These are phyloP conservation scores for Ocimum tenuiflorum DNA, from an alignment of 257 asterid species.

Conservation along the genomic window DNA sequence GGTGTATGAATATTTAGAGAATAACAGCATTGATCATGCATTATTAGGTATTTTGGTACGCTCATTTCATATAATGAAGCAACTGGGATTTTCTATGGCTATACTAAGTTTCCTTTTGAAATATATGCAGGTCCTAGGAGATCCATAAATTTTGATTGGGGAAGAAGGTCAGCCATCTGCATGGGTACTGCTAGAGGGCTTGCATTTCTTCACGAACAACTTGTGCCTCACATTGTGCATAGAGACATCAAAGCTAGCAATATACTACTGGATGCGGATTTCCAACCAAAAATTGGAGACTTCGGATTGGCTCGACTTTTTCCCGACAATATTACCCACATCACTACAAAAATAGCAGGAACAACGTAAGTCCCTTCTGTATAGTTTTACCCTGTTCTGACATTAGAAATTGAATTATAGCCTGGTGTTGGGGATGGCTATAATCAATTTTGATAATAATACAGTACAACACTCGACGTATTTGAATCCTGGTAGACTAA, in stretches of 20 bases:
- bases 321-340: conserved; percentile 83
- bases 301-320: conserved; percentile 91
- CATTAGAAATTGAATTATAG: too few relatives aligned
- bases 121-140: conserved; percentile 40
- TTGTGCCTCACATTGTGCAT: conserved; percentile 75
- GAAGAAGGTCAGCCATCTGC: conserved; percentile 65
- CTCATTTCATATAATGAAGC: neutral
- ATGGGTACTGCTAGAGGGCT: conserved; percentile 74
- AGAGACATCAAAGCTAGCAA: conserved; percentile 94
- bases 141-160: conserved; percentile 56
- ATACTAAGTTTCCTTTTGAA: neutral
- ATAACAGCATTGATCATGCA: conserved; percentile 69
- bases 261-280: conserved; percentile 60
- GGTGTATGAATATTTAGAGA: conserved; percentile 76
- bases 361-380: conserved; percentile 54
- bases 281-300: conserved; percentile 85
- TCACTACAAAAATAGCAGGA: conserved; percentile 90
- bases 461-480: neutral
- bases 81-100: neutral
- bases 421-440: too few relatives aligned
- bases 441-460: too few relatives aligned
- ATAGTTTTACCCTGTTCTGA: too few relatives aligned
- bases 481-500: neutral
- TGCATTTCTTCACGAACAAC: conserved; percentile 78
- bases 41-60: conserved; percentile 47